A percentile compares a stretch with the other conserved stretches of the same genome.
Conservation (phyloP, 1,139 yeast species). For the Taphrina pruni region DNA sequence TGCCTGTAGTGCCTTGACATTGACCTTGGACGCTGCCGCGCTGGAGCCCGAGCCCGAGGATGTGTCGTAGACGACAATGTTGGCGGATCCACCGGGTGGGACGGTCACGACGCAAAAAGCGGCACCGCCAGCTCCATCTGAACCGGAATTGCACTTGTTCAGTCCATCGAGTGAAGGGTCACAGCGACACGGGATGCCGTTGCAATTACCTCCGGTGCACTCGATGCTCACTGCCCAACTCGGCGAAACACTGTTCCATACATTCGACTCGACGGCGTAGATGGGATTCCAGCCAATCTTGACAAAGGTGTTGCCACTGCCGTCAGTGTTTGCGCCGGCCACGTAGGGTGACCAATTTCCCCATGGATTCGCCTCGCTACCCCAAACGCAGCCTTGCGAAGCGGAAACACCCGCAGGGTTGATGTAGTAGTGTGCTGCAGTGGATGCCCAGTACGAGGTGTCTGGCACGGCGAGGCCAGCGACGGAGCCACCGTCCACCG, state of each 20-base stretch:
- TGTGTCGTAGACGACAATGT: slow-evolving; percentile 67
- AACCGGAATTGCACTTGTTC: slow-evolving; percentile 58
- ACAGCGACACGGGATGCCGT: slow-evolving; percentile 77
- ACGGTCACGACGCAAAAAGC: slow-evolving; percentile 85
- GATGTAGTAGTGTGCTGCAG: slow-evolving; percentile 86
- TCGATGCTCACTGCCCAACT: slow-evolving; percentile 70
- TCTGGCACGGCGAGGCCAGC: slow-evolving; percentile 81
- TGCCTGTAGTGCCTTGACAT: slow-evolving; percentile 20
- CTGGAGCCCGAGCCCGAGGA: slow-evolving; percentile 18
- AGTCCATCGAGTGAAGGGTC: slow-evolving; percentile 69
- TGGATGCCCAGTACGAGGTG: slow-evolving; percentile 65
- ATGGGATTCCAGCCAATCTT: slow-evolving; percentile 93
- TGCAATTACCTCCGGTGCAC: slow-evolving; percentile 73
- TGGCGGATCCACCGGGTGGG: slow-evolving; percentile 65
- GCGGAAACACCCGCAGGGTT: slow-evolving; percentile 84
- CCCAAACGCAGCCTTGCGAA: slow-evolving; percentile 85
- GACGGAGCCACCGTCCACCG: slow-evolving; percentile 58
- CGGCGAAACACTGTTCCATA: slow-evolving; percentile 64
- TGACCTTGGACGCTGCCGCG: slow-evolving; percentile 11
- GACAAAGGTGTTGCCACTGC: slow-evolving; percentile 69
- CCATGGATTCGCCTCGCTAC: slow-evolving; percentile 64
- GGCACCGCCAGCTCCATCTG: slow-evolving; percentile 67
- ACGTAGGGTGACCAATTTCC: slow-evolving; percentile 96
- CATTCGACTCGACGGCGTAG: slow-evolving; percentile 63
- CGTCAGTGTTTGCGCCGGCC: slow-evolving; percentile 80